Conservation (phyloP, 352 stramenopile genomes). For the Pythium pyrilobum region DNA sequence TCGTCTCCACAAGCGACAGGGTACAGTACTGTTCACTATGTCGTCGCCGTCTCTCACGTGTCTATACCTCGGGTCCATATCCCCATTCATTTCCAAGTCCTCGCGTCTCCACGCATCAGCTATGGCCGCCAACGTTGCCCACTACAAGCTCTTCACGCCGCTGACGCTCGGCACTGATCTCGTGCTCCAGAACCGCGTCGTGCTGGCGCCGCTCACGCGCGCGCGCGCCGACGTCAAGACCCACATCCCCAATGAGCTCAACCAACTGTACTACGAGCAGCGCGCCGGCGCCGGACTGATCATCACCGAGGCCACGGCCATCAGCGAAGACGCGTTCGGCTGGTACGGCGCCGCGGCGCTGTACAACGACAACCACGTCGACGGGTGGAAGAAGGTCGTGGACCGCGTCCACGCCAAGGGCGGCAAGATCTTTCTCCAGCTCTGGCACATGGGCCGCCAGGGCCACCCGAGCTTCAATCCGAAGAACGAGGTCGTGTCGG, state of each 20-base stretch:
- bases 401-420: slow-evolving; percentile 55
- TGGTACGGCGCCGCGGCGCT: slow-evolving; percentile 25
- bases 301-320: slow-evolving; percentile 30
- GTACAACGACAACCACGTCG: slow-evolving; percentile 27
- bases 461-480: slow-evolving; percentile 38
- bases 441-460: slow-evolving; percentile 63
- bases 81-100: no score
- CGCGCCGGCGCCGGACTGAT: slow-evolving; percentile 26
- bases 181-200: slow-evolving; percentile 28
- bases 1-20: no score
- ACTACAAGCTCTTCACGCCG: slow-evolving; percentile 21
- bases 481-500: no score
- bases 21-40: no score
- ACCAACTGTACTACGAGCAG: slow-evolving; percentile 35
- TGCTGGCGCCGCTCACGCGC: slow-evolving; percentile 33
- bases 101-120: no score
- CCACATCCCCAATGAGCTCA: slow-evolving; percentile 11
- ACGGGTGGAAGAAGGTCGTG: slow-evolving; percentile 29
- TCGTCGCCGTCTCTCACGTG: no score
- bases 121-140: no score
- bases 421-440: slow-evolving; percentile 53
- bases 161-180: slow-evolving; percentile 17
- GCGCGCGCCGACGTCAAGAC: slow-evolving; percentile 5
- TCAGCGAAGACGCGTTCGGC: slow-evolving; percentile 13
- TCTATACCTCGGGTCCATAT: no score